Percentiles rank a stretch among this genome's conserved stretches.
These are phyloP conservation scores for Xerocomellus dryophilus DNA, from an alignment of 768 basidiomycete species.

Conservation along the genomic window DNA sequence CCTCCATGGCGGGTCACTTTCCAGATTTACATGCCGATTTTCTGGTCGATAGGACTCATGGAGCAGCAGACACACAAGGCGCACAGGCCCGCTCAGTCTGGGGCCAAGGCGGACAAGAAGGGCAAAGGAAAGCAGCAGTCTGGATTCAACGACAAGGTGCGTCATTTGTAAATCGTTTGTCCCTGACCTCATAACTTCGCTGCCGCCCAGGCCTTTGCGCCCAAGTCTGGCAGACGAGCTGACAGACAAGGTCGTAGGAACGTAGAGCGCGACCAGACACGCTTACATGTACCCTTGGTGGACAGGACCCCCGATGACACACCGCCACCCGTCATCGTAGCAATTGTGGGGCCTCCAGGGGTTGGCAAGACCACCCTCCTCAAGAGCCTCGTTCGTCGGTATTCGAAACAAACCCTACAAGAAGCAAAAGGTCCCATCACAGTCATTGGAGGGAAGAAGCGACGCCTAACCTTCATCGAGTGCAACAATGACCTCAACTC, in stretches of 20 bases:
- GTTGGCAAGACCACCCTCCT: slow-evolving; percentile 96
- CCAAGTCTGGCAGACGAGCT: slow-evolving; percentile 84
- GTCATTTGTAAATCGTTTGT: not conserved
- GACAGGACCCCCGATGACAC: slow-evolving; percentile 89
- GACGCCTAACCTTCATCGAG: slow-evolving; percentile 93
- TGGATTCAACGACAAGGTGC: slow-evolving; percentile 88
- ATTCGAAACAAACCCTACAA: slow-evolving; percentile 89
- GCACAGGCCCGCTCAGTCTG: slow-evolving; percentile 72
- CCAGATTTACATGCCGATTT: slow-evolving; percentile 9
- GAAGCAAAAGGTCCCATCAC: slow-evolving; percentile 94
- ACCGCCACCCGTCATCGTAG: slow-evolving; percentile 92
- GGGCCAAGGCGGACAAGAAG: slow-evolving; percentile 75
- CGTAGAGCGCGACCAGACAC: slow-evolving; percentile 89
- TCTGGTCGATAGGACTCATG: slow-evolving; percentile 38
- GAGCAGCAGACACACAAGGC: slow-evolving; percentile 79
- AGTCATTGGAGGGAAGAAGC: slow-evolving; percentile 88
- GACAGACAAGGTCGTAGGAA: slow-evolving; percentile 87
- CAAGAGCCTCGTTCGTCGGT: slow-evolving; percentile 85
- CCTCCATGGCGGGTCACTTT: slow-evolving; percentile 13
- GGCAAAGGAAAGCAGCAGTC: slow-evolving; percentile 66
- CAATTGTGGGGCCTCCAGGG: slow-evolving; percentile 93
- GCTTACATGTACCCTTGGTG: slow-evolving; percentile 93
- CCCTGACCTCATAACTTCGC: not conserved
- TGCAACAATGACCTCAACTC: slow-evolving; percentile 97
- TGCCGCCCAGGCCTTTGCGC: slow-evolving; percentile 72